These are phyloP conservation scores for Dioscorea alata DNA, from an alignment of 106 monocot species.

Conservation along the genomic window DNA sequence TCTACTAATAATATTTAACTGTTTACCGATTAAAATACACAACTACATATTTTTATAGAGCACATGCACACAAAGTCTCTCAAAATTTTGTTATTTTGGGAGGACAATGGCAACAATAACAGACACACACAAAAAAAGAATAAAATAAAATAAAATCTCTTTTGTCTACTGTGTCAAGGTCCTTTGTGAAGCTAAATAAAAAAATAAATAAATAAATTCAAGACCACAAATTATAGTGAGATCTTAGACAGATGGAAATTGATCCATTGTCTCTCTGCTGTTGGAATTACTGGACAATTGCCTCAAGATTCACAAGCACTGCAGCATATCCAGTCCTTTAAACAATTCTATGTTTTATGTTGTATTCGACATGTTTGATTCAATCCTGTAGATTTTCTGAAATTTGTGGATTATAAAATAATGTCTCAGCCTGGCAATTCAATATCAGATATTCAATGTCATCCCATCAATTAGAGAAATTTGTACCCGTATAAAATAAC, in stretches of 20 bases:
- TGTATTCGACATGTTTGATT: neutral
- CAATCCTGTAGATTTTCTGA: neutral
- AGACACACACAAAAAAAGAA: too few relatives aligned
- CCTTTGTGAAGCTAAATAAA: neutral
- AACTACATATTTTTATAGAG: too few relatives aligned
- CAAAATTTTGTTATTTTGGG: too few relatives aligned
- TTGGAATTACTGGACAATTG: neutral
- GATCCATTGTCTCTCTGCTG: constrained; percentile 1
- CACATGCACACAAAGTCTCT: too few relatives aligned
- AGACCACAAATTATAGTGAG: neutral
- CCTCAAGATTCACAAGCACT: neutral
- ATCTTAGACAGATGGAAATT: neutral
- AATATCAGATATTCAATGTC: neutral
- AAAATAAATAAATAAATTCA: neutral
- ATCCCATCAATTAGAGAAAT: too few relatives aligned
- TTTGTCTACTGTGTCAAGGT: neutral
- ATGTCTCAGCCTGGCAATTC: neutral
- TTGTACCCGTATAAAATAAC: too few relatives aligned
- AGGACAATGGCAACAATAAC: too few relatives aligned
- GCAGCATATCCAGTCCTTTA: neutral
- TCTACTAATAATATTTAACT: too few relatives aligned
- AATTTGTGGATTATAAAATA: neutral
- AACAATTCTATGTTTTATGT: neutral
- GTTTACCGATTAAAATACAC: too few relatives aligned
- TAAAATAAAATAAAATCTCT: neutral